Evolutionary conservation across 139 green algal species (phyloP), one percentile per base, ranked within the genome.

Genomic region (Micractinium conductrix): DNA sequence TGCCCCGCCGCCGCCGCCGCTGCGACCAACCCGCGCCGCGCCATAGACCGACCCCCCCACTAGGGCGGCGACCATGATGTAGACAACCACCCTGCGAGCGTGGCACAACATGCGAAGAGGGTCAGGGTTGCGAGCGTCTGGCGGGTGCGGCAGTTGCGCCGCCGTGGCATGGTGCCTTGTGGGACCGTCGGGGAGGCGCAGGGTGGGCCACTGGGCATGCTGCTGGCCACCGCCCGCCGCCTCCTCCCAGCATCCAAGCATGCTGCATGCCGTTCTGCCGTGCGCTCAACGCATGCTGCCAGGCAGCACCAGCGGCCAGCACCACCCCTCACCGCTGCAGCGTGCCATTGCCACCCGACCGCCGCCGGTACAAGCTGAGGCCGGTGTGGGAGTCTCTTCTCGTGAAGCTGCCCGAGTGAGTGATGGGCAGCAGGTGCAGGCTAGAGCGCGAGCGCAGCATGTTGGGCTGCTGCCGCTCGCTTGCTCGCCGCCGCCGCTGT

Each of bases 371-470:
- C n/a, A 33, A 17, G 74, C 37, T 44, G 12, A 82, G 40, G 55
- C 53, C 35, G 2, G 21, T 43, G 3, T 58, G 53, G 1, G 76
- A 82, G 16, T 67, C 55, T 16, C n/a, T 38, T 28, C 76, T 24
- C 0, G 48, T 10, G 22, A 82, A 44, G 40, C n/a, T 53, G 55
- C 1, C 2, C 4, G 76, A 17, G 24, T 55, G 53, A 28, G 76
- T 82, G 53, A 82, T 67, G 76, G 76, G 76, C 58, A 82, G 58
- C 76, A 82, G 76, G n/a, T n/a, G n/a, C 76, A 38, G 58, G 38
- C 58, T 82, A 38, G 76, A 82, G 8, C 76, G 55, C 1, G 76
- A 82, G 26, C 76, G 58, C 26, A 82, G 38, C 76, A 82, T 82
- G 38, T 28, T n/a, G 50, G 17, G 0, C 38, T n/a, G 71, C 43